Base-by-base conservation (phyloP, 495 filamentous ascomycete species). In the Podospora australis region DNA sequence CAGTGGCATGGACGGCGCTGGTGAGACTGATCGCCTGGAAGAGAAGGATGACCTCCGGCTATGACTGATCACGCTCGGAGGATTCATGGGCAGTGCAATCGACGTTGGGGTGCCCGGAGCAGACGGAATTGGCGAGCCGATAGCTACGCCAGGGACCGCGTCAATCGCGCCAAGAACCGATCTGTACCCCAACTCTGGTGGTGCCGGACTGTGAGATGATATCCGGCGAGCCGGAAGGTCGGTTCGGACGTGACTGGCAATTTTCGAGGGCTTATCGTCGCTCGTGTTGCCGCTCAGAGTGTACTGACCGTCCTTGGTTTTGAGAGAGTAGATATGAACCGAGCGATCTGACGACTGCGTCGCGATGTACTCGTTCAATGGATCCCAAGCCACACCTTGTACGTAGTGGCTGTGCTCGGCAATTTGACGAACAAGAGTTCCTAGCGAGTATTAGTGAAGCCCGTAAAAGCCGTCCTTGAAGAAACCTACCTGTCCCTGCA, bases 371-470 rank as follows among this genome's bases (percentile, higher is more conserved):
- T 99, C 92, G 65, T 99, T 99, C 23, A 95, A 70, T 26, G 92
- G 92, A 68, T 99, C 92, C 92, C 92, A 99, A 2, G 94, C 90
- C 14, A 99, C 92, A 28, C 92, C 92, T 70, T 99, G 92, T 16
- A 99, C 92, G 59, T 96, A 99, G 66, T 99, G 92, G 58, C 91
- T 96, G 70, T 99, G 92, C 63, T 99, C 92, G 34, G 92, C 94
- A 53, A 99, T 99, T 63, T 96, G 91, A 45, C 92, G 83, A 47
- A 99, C 84, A 58, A 90, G 82, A 71, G 84, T 81, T 23, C 92
- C 90, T 95, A 22, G 29, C 19, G 19, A 24, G 38, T 16, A 29
- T 62, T 34, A 62, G 55, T 17, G 44, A 24, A 3, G 23, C 29
- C 11, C 22, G 0, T 10, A 21, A 2, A 19, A 2, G 9, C 1